Base-by-base conservation (phyloP, 805 yeast genomes). In the Hanseniaspora hatyaiensis region DNA sequence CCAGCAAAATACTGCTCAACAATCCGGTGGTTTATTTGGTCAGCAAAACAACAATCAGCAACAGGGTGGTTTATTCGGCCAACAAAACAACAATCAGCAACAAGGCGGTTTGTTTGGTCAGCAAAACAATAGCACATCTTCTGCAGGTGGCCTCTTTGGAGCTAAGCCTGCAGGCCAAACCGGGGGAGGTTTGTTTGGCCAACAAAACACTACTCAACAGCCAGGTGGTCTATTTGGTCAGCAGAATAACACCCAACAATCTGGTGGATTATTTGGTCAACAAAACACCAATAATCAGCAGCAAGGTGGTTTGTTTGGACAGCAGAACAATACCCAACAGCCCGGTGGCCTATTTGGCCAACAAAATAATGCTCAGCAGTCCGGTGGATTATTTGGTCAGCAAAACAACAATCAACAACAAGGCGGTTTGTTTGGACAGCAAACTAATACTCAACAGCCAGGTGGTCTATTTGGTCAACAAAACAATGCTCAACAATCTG, bases 121-220 rank as follows among this genome's bases (percentile, higher is more conserved):
- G n/a, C 54, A 62, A 18, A 55, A 47, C 23, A 40, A n/a, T n/a
- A n/a, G n/a, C n/a, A n/a, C n/a, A n/a, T n/a, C n/a, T n/a, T n/a
- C n/a, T n/a, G n/a, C n/a, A n/a, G 32, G 46, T 54, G 55, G 70
- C 3, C 57, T 65, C 30, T 74, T 73, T 56, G 76, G 76, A 31
- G 57, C 61, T 30, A 65, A 63, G 45, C 59, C 67, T 49, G 55
- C 29, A 26, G 11, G 59, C n/a, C 53, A 53, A 12, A 51, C 57
- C 52, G 48, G 56, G 15, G 54, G 60, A 23, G 73, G 74, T 3
- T 57, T 73, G 42, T 74, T 75, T 57, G 75, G 74, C 23, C 62
- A 59, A 28, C 54, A 57, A 49, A 52, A 56, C 50, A 51, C 46
- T 26, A 49, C 48, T 54, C 40, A 54, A 51, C 53, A 44, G 23